phyloP scores from a whole-genome alignment of 768 basidiomycete species.

The Punctularia strigosozonata region DNA sequence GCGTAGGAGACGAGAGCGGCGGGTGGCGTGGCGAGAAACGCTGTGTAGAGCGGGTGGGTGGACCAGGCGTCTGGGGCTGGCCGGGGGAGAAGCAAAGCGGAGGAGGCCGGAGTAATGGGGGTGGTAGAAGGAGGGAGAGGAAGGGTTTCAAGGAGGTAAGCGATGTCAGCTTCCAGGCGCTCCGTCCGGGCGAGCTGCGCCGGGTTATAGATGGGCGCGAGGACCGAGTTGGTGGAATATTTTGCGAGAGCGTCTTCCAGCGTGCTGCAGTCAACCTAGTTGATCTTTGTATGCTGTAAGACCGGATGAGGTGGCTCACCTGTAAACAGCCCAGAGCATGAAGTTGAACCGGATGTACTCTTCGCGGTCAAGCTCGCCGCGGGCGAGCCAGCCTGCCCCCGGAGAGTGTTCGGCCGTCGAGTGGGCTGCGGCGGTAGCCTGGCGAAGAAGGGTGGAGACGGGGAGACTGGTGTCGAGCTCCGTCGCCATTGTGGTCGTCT shows the following conservation, averaged over 20 bases:
- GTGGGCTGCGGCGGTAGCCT: conserved; percentile 37
- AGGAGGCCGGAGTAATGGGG: too few relatives aligned
- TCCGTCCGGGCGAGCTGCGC: conserved; percentile 50
- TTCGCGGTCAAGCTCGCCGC: conserved; percentile 44
- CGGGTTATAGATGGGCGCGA: conserved; percentile 65
- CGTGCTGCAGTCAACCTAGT: conserved; percentile 28
- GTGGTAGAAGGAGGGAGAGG: too few relatives aligned
- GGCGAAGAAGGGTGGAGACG: conserved; percentile 25
- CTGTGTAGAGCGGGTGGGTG: conserved; percentile 38
- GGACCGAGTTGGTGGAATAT: conserved; percentile 48
- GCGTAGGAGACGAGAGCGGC: conserved; percentile 39
- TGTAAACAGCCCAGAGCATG: conserved; percentile 72
- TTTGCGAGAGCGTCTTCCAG: conserved; percentile 46
- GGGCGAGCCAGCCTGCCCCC: conserved; percentile 44
- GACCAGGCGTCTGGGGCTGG: conserved; percentile 42
- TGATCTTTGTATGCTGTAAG: neutral
- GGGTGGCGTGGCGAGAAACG: conserved; percentile 35
- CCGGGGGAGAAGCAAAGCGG: too few relatives aligned
- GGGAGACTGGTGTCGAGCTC: conserved; percentile 16
- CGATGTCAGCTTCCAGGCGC: conserved; percentile 55
- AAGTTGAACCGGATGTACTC: conserved; percentile 65
- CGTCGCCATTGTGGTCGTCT: too few relatives aligned
- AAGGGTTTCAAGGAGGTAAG: conserved; percentile 45
- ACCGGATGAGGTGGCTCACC: conserved; percentile 31
- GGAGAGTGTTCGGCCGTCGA: conserved; percentile 43